Base-by-base conservation (phyloP, 768 basidiomycete genomes). In the Solioccasus polychromus region DNA sequence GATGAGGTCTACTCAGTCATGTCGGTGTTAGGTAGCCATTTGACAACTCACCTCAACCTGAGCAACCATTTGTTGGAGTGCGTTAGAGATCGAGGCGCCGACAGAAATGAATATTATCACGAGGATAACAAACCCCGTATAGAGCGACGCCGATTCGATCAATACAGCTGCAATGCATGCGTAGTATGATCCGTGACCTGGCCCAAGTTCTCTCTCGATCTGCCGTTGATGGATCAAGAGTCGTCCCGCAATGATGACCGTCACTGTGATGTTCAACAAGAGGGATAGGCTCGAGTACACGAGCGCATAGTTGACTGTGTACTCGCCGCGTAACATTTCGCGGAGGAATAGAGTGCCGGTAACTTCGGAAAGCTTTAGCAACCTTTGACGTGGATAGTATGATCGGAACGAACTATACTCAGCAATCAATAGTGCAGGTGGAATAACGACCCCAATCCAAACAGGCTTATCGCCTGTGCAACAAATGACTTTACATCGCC, bases 91-190 rank as follows among this genome's bases (percentile, higher is more conserved):
- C 9, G 39, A 1, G 8, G 53, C 24, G 19, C 20, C 26, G 14
- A 46, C 35, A 17, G 2, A 20, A 36, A 43, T 48, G 36, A 38
- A 48, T 24, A 48, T 2, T 44, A 58, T 48, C 22, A 55, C 29
- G 17, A 59, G 46, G 29, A 59, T 35, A 24, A 59, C 23, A 39
- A 46, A 58, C 0, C 14, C 5, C 0, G 52, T 45, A 26, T 55
- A 59, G 10, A 58, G 28, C n/a, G 56, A 59, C 4, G 57, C 57
- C 1, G 56, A 58, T 34, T 58, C 57, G 39, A 58, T 39, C 29
- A 58, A 10, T 23, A 58, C 39, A 22, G 57, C 28, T 14, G 44
- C 46, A 5, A 35, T 35, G 19, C 46, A 43, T 3, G 38, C 26
- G 2, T 58, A 58, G 12, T 42, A 20, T 3, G 46, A 43, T 23